Percentiles rank a stretch among this genome's conserved stretches.
Conservation (phyloP, 1,284 basidiomycete species). For the Papiliotrema flavescens region DNA sequence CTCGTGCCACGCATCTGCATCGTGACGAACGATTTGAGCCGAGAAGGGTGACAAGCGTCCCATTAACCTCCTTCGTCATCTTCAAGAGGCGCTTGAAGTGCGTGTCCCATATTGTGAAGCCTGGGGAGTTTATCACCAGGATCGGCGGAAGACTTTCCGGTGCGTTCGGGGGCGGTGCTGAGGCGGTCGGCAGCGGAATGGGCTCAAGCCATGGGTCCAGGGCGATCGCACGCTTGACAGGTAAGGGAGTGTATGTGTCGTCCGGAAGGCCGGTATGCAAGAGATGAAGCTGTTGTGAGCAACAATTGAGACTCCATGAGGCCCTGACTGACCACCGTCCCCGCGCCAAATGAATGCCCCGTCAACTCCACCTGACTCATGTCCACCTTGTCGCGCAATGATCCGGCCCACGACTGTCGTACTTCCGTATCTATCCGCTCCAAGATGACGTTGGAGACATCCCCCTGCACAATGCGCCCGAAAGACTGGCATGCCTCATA, state of each 20-base stretch:
- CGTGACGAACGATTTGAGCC: conserved; percentile 37
- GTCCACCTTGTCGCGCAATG: conserved; percentile 51
- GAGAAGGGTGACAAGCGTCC: conserved; percentile 32
- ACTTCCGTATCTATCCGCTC: conserved; percentile 5
- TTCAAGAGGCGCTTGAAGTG: conserved; percentile 61
- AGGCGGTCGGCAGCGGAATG: conserved; percentile 58
- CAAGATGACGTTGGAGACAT: neutral
- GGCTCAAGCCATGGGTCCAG: conserved; percentile 79
- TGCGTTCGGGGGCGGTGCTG: conserved; percentile 5
- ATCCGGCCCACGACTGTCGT: conserved; percentile 42
- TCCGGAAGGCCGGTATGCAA: conserved; percentile 14
- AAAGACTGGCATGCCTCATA: conserved; percentile 56
- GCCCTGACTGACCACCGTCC: conserved; percentile 56
- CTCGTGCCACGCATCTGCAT: neutral
- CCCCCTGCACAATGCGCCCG: conserved; percentile 17
- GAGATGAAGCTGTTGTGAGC: conserved; percentile 10
- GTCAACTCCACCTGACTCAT: conserved; percentile 55
- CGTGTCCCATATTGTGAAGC: conserved; percentile 67
- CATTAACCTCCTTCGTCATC: conserved; percentile 49
- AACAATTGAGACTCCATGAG: neutral
- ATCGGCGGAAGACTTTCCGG: conserved; percentile 43
- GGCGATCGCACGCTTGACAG: conserved; percentile 57
- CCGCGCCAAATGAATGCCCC: conserved; percentile 75
- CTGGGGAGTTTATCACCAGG: conserved; percentile 67
- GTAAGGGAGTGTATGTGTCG: conserved; percentile 32